Base-by-base conservation (phyloP, 2,329 filamentous ascomycete species). In the Pestalotiopsis sp. region DNA sequence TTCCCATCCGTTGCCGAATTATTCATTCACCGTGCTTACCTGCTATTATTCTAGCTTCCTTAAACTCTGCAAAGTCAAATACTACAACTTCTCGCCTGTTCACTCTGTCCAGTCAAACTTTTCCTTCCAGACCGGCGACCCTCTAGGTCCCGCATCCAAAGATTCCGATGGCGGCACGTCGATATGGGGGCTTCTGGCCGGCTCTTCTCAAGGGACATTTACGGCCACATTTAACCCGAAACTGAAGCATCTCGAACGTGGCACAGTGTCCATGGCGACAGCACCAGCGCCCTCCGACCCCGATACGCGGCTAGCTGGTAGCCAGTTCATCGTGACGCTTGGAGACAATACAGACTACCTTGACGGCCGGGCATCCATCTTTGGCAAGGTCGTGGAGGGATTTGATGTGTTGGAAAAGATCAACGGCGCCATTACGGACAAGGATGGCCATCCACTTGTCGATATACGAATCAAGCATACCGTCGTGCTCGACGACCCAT, bases 21-120 rank as follows among this genome's bases (percentile, higher is more conserved):
- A 68, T 56, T 65, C 63, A 49, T 69, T 68, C 58, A 68, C 84
- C 89, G 90, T 84, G 91, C 84, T 82, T 76, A 84, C 13, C 17
- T 20, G 14, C 20, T 7, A 20, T 25, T 11, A 27, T 84, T 86
- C 84, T 81, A 97, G 94, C 87, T 98, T 99, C 81, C 85, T 99
- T 68, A 98, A 99, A 87, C 93, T 99, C 75, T 98, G 96, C 89
- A 98, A 98, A 84, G 86, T 94, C 82, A 99, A 98, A 84, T 99
- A 98, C 84, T 99, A 98, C 90, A 98, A 98, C 84, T 98, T 97
- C 81, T 91, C 94, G 5, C 96, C 95, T 31, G 84, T 98, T 67
- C 94, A 98, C 83, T 94, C 92, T 73, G 89, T 99, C 49, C 96
- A 98, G 78, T 96, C 95, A 80, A 91, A 94, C 81, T 98, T 98